These are phyloP conservation scores for Adansonia gregorii DNA, from an alignment of 441 rosid species.

Conservation along the genomic window DNA sequence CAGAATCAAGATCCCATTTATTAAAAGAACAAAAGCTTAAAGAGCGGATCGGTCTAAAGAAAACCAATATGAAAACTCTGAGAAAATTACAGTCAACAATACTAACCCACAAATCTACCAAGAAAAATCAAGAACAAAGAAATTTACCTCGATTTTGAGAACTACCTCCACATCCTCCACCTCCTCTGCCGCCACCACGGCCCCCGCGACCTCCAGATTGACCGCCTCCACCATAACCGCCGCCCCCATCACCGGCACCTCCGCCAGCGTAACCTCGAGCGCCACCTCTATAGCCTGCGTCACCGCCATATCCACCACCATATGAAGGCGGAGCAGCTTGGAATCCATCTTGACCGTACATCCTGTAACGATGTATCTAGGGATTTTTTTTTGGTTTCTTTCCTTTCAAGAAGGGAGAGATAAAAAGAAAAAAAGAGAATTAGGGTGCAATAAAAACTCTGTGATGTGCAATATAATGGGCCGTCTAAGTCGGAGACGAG, in stretches of 20 bases:
- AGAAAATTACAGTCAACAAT: not conserved
- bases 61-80: not conserved
- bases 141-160: conserved; percentile 64
- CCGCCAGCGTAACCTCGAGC: conserved; percentile 42
- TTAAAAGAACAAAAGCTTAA: conserved; percentile 27
- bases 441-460: not conserved
- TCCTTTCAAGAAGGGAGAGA: not conserved
- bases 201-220: conserved; percentile 44
- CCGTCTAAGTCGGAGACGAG: not conserved
- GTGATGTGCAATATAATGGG: not conserved
- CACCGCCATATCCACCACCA: conserved; percentile 37
- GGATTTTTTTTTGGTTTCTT: conserved; percentile 27
- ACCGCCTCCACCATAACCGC: conserved; percentile 45
- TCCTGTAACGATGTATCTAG: conserved; percentile 56
- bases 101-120: conserved; percentile 13
- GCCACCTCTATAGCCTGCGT: conserved; percentile 37
- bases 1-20: conserved; percentile 18
- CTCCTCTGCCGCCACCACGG: conserved; percentile 46
- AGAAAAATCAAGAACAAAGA: not conserved
- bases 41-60: conserved; percentile 14
- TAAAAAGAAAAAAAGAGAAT: not conserved
- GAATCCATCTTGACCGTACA: conserved; percentile 67
- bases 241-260: conserved; percentile 37
- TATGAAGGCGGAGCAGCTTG: conserved; percentile 54
- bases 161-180: conserved; percentile 50